These are phyloP conservation scores for Rhodotorula sp. DNA, from an alignment of 1,284 basidiomycete genomes.

Conservation along the genomic window DNA sequence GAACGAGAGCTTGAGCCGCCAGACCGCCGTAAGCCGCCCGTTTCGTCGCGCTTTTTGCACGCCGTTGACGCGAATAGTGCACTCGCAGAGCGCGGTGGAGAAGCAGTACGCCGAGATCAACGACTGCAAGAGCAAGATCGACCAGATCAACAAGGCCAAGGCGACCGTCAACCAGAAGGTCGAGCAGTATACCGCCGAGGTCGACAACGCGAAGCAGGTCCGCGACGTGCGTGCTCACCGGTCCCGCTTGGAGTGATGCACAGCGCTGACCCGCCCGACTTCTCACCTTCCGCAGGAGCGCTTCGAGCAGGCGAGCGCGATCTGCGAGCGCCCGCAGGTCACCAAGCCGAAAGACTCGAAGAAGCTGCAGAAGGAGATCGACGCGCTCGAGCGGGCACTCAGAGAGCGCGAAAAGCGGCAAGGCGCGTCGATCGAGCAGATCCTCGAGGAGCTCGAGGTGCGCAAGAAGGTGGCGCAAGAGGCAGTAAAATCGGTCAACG, in stretches of 20 bases:
- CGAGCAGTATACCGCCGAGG: conserved; percentile 55
- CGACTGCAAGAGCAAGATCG: conserved; percentile 49
- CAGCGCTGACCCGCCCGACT: background rate
- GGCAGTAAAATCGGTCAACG: conserved; percentile 61
- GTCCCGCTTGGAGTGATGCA: conserved; percentile 14
- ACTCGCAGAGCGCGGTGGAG: conserved; percentile 56
- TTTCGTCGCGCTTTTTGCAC: background rate
- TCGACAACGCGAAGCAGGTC: conserved; percentile 61
- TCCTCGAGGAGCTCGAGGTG: conserved; percentile 62
- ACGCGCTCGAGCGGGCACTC: conserved; percentile 67
- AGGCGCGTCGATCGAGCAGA: conserved; percentile 74
- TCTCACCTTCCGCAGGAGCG: conserved; percentile 58
- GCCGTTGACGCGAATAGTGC: background rate
- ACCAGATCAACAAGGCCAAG: conserved; percentile 41
- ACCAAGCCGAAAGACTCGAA: conserved; percentile 62
- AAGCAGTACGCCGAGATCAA: conserved; percentile 44
- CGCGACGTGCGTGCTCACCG: conserved; percentile 56
- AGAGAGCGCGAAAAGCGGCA: conserved; percentile 70
- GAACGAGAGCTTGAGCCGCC: conserved; percentile 2
- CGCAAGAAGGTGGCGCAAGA: conserved; percentile 54
- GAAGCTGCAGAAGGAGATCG: conserved; percentile 63
- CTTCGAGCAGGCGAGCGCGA: conserved; percentile 65
- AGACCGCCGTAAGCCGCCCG: conserved; percentile 1
- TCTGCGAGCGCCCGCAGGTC: conserved; percentile 59
- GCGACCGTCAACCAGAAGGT: conserved; percentile 13